Evolutionary conservation across 257 asterid species (phyloP), one percentile per base, ranked within the genome.

Genomic region (Lycium ferocissimum): DNA sequence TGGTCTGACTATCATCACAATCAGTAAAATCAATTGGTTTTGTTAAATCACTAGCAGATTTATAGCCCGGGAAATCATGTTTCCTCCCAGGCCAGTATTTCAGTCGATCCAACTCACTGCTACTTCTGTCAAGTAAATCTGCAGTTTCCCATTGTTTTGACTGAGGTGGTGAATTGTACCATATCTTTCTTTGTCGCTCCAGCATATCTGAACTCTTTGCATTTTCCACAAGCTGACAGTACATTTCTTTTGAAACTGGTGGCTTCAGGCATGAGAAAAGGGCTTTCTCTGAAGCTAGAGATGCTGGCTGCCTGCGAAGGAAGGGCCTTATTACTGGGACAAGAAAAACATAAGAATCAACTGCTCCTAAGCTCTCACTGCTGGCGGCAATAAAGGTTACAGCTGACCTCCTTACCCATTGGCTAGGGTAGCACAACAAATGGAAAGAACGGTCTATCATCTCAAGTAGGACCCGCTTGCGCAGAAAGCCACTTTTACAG

Each of bases 131-230:
- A 86, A 93, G 87, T 80, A 92, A 89, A 88, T 94, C 98, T 66
- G 88, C 86, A 57, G 94, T 86, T 86, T 94, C 98, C 89, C 89
- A 90, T 85, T 93, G 93, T 80, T 93, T 94, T 63, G 97, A 89
- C 87, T 88, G 97, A 79, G 94, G 89, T 56, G 98, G 91, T 33
- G 92, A 88, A 84, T 91, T 97, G 90, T 95, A 97, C 98, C 99
- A 96, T 85, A 96, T 95, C 91, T 94, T 96, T 89, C 99, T 90
- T 90, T 97, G 99, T 85, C 98, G 92, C 91, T 93, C 98, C 88
- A 95, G 94, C 98, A 95, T 97, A 90, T 94, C 98, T 76, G 98
- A 94, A 89, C 99, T 95, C 88, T 91, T 92, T 73, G 94, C 94
- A 90, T 87, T 95, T 87, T 94, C 96, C 88, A 95, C 86, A 86